Conservation (phyloP, 768 basidiomycete genomes). For the Panaeolus papilionaceus region DNA sequence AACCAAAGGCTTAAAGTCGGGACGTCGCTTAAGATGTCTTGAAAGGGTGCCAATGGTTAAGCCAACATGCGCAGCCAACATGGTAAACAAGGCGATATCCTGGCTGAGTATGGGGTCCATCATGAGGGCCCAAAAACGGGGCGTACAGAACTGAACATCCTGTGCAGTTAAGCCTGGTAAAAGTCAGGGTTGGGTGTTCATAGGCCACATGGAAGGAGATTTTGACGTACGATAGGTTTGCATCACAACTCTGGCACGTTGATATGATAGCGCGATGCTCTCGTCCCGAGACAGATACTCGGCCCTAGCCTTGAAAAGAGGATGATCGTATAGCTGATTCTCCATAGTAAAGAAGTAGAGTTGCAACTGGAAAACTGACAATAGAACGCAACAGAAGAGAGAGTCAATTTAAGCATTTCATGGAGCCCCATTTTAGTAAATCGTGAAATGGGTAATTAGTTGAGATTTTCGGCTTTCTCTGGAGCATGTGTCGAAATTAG, state of each 20-base stretch:
- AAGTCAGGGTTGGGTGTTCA: slow-evolving; percentile 19
- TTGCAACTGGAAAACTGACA: slow-evolving; percentile 11
- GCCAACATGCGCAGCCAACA: slow-evolving; percentile 57
- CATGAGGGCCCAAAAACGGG: slow-evolving; percentile 59
- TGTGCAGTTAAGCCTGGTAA: slow-evolving; percentile 47
- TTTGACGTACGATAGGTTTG: slow-evolving; percentile 51
- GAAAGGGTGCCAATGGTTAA: slow-evolving; percentile 61
- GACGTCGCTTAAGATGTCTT: slow-evolving; percentile 51
- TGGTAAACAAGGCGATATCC: slow-evolving; percentile 60
- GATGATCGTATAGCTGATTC: slow-evolving; percentile 47
- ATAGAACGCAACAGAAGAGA: slow-evolving; percentile 6
- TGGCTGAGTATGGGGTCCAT: slow-evolving; percentile 56
- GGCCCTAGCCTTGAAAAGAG: slow-evolving; percentile 50
- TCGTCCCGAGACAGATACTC: slow-evolving; percentile 54
- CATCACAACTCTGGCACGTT: slow-evolving; percentile 54
- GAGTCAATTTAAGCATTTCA: slow-evolving; percentile 27
- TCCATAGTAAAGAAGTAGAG: slow-evolving; percentile 33
- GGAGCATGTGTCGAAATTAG: slow-evolving; percentile 22
- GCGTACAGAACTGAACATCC: slow-evolving; percentile 55
- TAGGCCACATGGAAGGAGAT: not conserved
- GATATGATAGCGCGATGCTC: slow-evolving; percentile 54
- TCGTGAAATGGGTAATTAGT: slow-evolving; percentile 4
- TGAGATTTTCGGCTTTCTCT: slow-evolving; percentile 29
- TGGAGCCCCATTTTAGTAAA: not conserved
- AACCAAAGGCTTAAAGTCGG: slow-evolving; percentile 55